A percentile compares a stretch with the other conserved stretches of the same genome.
phyloP scores from a whole-genome alignment of 2,329 filamentous ascomycete genomes.

The Epichloe amarillans region DNA sequence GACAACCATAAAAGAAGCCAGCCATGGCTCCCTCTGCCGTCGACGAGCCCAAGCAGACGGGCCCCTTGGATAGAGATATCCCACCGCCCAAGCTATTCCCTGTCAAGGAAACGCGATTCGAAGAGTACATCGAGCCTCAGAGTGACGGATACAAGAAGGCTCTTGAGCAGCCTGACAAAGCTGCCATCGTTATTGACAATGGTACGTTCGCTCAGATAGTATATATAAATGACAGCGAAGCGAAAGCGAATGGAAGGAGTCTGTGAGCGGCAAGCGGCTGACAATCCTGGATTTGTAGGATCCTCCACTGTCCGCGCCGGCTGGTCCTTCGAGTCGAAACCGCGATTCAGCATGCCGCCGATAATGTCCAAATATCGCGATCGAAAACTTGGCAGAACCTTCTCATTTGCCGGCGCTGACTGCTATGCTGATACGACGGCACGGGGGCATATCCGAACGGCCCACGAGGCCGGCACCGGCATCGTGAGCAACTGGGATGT shows the following conservation, averaged over 20 bases:
- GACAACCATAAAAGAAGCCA: conserved; percentile 5
- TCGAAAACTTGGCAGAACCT: conserved; percentile 81
- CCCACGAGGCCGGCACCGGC: conserved; percentile 82
- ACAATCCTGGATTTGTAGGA: conserved; percentile 37
- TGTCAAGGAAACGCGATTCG: conserved; percentile 50
- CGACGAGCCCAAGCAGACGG: conserved; percentile 26
- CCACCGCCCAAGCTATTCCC: conserved; percentile 43
- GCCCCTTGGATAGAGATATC: conserved; percentile 28
- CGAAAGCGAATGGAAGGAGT: neutral
- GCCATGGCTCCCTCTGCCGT: conserved; percentile 41
- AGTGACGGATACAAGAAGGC: conserved; percentile 61
- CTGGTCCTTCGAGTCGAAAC: conserved; percentile 85
- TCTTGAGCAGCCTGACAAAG: conserved; percentile 40
- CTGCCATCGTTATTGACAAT: conserved; percentile 95
- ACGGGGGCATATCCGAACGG: conserved; percentile 75
- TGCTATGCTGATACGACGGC: conserved; percentile 92
- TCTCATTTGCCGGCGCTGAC: conserved; percentile 83
- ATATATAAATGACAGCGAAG: neutral
- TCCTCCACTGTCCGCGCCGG: conserved; percentile 82
- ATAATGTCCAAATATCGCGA: conserved; percentile 94
- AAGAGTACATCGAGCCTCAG: conserved; percentile 38
- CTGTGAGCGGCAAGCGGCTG: neutral
- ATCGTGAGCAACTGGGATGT: conserved; percentile 97
- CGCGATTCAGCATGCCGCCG: conserved; percentile 68
- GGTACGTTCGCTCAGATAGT: conserved; percentile 38